Base-by-base conservation (phyloP, 768 basidiomycete species). In the Calocybe gangraenosa region DNA sequence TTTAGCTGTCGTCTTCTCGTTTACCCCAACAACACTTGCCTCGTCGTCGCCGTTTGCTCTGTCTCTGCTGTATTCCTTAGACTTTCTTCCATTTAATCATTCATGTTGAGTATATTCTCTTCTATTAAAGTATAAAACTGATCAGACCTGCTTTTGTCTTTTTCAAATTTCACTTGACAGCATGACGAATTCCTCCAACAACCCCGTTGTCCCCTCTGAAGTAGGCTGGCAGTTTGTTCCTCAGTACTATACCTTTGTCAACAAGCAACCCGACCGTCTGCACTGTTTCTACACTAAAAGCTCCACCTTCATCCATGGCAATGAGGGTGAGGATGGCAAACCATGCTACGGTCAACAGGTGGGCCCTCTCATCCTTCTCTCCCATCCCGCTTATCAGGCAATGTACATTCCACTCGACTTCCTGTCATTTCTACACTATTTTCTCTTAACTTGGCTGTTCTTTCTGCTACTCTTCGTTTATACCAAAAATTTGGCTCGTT, bases 211-310 rank as follows among this genome's bases (percentile, higher is more conserved):
- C 74, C 88, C 88, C 67, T 91, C 85, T 57, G 92, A 96, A 73
- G 94, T 97, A 63, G 93, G 94, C 70, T 97, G 93, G 92, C 93
- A 97, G 70, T 97, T 97, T 73, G 93, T 96, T 57, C 92, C 92
- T 39, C 94, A 99, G 70, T 98, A 98, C 73, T 99, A 99, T 74
- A 95, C 90, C 58, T 95, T 90, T 76, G 87, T 99, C 66, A 96
- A 98, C 81, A 93, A 96, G 72, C 84, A 93, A 51, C 95, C 95
- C 60, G 75, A 88, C 69, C 88, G 92, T 67, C 81, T 98, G 58
- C 96, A 99, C 70, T 93, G 92, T 70, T 98, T 98, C 75, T 98
- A 98, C 78, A 96, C 86, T 65, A 97, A 97, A 81, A 81, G 80
- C 60, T 96, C 93, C 38, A 96, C 94, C 55, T 94, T 97, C 69